Evolutionary conservation across 1,139 yeast species (phyloP), one percentile per base, ranked within the genome.

Genomic region (Yamadazyma mexicana): DNA sequence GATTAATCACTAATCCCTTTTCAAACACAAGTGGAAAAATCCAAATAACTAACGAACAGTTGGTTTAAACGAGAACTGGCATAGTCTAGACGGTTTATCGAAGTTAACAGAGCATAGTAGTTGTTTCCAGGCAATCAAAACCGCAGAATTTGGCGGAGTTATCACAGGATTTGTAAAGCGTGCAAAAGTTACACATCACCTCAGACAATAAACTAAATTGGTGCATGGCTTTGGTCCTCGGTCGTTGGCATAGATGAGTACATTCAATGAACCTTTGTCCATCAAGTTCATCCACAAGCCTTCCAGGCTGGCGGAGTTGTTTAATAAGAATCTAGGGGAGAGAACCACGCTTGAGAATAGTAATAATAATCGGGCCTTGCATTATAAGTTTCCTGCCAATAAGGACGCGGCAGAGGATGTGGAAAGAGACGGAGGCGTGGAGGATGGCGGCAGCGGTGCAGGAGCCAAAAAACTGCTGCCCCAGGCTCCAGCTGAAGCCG

Each of bases 211-310:
- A 6, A 26, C 5, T n/a, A 9, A n/a, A 12, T n/a, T 5, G 5
- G 5, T 12, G 3, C 16, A 12, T 11, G 16, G n/a, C 7, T 12
- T 5, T 9, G 8, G 23, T 10, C 6, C 15, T 5, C 16, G 12
- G 22, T 11, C 14, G 34, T 11, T 10, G 25, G 3, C 17, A 18
- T 16, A 18, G 27, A 43, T 43, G 43, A 40, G 16, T 28, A 28
- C 5, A 28, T 28, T 43, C 18, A 47, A 51, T 32, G 52, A 57
- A 35, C 67, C 69, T 10, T 50, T 69, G 30, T 66, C 73, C 5
- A 58, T 71, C 54, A 58, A 61, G 39, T 65, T 66, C 47, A 64
- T 71, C 46, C 75, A 69, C 47, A 69, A 65, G 47, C 77, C 77
- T 6, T 54, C 67, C 29, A 51, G 77, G 33, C 55, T 73, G 15